Percentiles rank a stretch among this genome's conserved stretches.
These are phyloP conservation scores for Golubevia sp. DNA, from an alignment of 1,284 basidiomycete species.

Conservation along the genomic window DNA sequence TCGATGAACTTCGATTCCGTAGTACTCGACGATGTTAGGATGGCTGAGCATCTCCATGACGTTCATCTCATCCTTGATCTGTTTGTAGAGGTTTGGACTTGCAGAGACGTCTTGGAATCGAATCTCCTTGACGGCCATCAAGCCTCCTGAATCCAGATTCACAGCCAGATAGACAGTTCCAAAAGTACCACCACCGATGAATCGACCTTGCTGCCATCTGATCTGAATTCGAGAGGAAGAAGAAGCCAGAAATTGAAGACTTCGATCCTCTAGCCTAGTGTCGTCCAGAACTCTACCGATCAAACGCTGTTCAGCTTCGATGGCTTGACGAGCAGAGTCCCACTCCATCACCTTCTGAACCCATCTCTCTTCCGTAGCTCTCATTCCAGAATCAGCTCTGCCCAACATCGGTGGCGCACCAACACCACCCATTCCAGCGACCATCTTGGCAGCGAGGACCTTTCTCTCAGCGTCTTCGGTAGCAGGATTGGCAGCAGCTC, in stretches of 20 bases:
- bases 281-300: constrained; percentile 58
- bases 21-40: constrained; percentile 98
- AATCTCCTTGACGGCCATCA: constrained; percentile 99
- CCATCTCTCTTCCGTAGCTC: constrained; percentile 49
- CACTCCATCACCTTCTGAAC: constrained; percentile 39
- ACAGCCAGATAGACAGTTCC: constrained; percentile 97
- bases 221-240: constrained; percentile 93
- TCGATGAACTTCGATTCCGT: constrained; percentile 97
- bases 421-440: constrained; percentile 31
- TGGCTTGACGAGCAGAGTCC: constrained; percentile 42
- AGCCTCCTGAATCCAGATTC: constrained; percentile 91
- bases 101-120: constrained; percentile 86
- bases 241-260: constrained; percentile 47
- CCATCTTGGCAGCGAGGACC: constrained; percentile 69
- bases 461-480: constrained; percentile 70
- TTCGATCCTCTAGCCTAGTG: constrained; percentile 53
- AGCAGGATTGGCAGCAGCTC: constrained; percentile 64
- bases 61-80: constrained; percentile 94
- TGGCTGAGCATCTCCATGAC: constrained; percentile 99
- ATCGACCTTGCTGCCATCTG: constrained; percentile 97
- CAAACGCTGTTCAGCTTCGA: constrained; percentile 44
- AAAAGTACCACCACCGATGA: constrained; percentile 96
- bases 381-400: constrained; percentile 25
- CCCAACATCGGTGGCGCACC: constrained; percentile 16
- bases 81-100: constrained; percentile 72